These are phyloP conservation scores for Fomitopsis palustris DNA, from an alignment of 1,284 basidiomycete genomes.

Conservation along the genomic window DNA sequence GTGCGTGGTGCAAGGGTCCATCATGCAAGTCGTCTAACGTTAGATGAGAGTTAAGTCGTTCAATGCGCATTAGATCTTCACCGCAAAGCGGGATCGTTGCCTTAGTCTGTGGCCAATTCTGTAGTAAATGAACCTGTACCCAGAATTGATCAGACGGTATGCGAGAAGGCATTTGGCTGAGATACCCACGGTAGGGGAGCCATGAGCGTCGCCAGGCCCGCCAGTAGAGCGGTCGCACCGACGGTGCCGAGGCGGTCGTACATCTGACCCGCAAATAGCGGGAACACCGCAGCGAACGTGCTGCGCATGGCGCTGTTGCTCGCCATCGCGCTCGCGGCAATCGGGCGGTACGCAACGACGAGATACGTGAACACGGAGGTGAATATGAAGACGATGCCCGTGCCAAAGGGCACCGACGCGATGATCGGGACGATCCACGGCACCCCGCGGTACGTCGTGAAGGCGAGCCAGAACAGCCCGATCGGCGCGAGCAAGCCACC, in stretches of 20 bases:
- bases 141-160: neutral
- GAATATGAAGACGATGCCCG: conserved; percentile 59
- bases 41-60: neutral
- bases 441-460: conserved; percentile 62
- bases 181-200: conserved; percentile 65
- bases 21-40: neutral
- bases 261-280: conserved; percentile 62
- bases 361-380: conserved; percentile 71
- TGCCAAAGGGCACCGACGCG: conserved; percentile 58
- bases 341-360: conserved; percentile 70
- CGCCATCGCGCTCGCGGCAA: conserved; percentile 77
- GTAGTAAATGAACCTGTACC: conserved; percentile 37
- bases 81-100: conserved; percentile 33
- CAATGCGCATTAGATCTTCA: neutral
- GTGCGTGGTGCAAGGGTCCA: neutral
- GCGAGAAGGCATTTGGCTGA: neutral
- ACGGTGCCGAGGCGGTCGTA: conserved; percentile 61
- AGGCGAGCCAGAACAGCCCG: conserved; percentile 70
- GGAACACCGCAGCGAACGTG: conserved; percentile 69
- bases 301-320: conserved; percentile 67
- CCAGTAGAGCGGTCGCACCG: conserved; percentile 75
- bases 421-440: conserved; percentile 75
- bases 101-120: conserved; percentile 37
- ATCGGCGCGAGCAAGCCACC: conserved; percentile 69
- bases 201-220: conserved; percentile 64